Evolutionary conservation across 2,329 filamentous ascomycete species (phyloP), one percentile per base, ranked within the genome.

Genomic region (Balansia obtecta): DNA sequence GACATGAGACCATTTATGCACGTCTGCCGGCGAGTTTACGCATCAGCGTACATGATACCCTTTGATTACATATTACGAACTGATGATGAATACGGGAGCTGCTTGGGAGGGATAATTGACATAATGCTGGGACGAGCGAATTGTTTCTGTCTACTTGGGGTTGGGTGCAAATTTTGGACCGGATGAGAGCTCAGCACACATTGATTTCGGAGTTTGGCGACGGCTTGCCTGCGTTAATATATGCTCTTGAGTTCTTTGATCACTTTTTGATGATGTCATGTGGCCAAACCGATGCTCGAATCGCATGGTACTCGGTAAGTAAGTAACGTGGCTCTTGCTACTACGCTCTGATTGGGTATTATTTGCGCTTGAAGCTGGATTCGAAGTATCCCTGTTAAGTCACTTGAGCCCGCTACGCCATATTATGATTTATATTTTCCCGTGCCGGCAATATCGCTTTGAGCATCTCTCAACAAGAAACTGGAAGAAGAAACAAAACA

Each of bases 401-500:
- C 33, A 37, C 10, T 37, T 9, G 10, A 12, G 33, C 12, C 33
- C 33, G 10, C 33, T 11, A 11, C 12, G 16, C 18, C 39, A 20
- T 16, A 16, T 47, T 45, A 66, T 20, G 82, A 80, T 68, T 95
- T 95, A 52, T 88, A 68, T 59, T 87, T 76, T 59, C 82, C 77
- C 54, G 62, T 69, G 49, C 77, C 77, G 41, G 85, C 79, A 58
- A 95, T 76, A 59, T 95, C 90, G 60, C 94, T 85, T 61, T 86
- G 80, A 4, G 88, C 81, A 65, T 96, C 90, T 66, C 82, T 90
- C 54, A 95, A 71, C 54, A 97, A 71, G 66, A 95, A 97, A 60
- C 90, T 95, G 50, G 22, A 6, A 16, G 13, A 11, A 4, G 20
- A 30, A 57, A n/a, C n/a, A 69, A 48, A 68, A 4, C 22, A 50